Base-by-base conservation (phyloP, 139 green algal genomes). In the Pleodorina starrii region DNA sequence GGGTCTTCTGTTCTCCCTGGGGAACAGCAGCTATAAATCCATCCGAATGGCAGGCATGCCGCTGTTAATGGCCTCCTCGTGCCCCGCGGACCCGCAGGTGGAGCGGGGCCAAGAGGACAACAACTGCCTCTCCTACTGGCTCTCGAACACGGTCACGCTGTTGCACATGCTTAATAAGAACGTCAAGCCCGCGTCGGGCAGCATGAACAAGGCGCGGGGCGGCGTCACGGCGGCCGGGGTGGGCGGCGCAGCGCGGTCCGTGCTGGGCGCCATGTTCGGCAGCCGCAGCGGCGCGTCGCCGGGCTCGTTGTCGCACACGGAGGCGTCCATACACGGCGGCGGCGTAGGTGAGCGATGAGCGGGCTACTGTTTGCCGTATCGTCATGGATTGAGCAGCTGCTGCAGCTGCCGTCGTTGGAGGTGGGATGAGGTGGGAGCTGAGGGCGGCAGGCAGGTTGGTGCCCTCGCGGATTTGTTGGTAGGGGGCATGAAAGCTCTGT, bases 61-160 rank as follows among this genome's bases (percentile, higher is more conserved):
- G n/a, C n/a, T n/a, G n/a, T n/a, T n/a, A n/a, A n/a, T n/a, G n/a
- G n/a, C n/a, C n/a, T n/a, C n/a, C n/a, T n/a, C n/a, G n/a, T n/a
- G n/a, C n/a, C n/a, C n/a, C n/a, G n/a, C n/a, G n/a, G 48, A 21
- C 48, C 48, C 12, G 48, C 95, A 97, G 89, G 97, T 98, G 78
- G 96, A 99, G 93, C 80, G 90, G 48, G 94, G 97, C 84, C 95
- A 98, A 87, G 97, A 99, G 57, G 95, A 98, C 94, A 98, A 99
- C 89, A 93, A 89, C 21, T 93, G 91, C 88, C 94, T 99, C 12
- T 88, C 95, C 50, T 99, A 99, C 95, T 99, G 98, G 96, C 94
- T 99, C 1, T 96, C 94, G 83, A 99, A 99, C 94, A 99, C 97
- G 1, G 96, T 98, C 46, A 98, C 98, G 73, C 96, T 99, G 87